phyloP scores from a whole-genome alignment of 768 basidiomycete genomes.

The Tricholoma hemisulphureum region DNA sequence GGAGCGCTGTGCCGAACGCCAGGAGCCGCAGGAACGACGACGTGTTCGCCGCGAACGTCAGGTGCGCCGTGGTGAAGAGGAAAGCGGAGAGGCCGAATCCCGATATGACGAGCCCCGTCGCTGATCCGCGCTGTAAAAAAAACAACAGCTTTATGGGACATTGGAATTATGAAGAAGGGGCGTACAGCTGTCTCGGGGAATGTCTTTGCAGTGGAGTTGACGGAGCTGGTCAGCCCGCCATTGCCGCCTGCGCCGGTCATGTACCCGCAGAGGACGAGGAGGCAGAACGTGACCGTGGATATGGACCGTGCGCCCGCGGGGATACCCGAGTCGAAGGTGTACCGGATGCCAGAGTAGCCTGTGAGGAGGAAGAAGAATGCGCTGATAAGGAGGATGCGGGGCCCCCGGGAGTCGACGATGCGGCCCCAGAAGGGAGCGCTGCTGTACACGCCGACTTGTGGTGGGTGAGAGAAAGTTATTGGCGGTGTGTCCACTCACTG shows the following conservation, averaged over 20 bases:
- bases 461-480: neutral
- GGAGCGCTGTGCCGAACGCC: constrained; percentile 71
- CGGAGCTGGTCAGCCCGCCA: constrained; percentile 62
- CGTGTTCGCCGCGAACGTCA: constrained; percentile 72
- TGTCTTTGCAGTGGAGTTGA: constrained; percentile 82
- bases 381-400: constrained; percentile 59
- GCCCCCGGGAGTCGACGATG: constrained; percentile 73
- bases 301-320: constrained; percentile 33
- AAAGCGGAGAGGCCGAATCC: constrained; percentile 93
- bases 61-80: constrained; percentile 73
- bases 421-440: constrained; percentile 79
- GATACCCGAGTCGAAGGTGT: constrained; percentile 60
- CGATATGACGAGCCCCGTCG: constrained; percentile 66
- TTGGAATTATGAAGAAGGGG: too few relatives aligned
- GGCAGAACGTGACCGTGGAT: constrained; percentile 40
- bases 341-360: constrained; percentile 75
- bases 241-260: constrained; percentile 79
- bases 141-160: too few relatives aligned
- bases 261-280: constrained; percentile 63
- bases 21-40: constrained; percentile 75
- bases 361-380: constrained; percentile 59
- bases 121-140: constrained; percentile 45
- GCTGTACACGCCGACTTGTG: constrained; percentile 72
- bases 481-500: constrained; percentile 41
- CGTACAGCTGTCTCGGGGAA: constrained; percentile 72